phyloP scores from a whole-genome alignment of 2,329 filamentous ascomycete species.

The Phyllosticta citrichinensis region DNA sequence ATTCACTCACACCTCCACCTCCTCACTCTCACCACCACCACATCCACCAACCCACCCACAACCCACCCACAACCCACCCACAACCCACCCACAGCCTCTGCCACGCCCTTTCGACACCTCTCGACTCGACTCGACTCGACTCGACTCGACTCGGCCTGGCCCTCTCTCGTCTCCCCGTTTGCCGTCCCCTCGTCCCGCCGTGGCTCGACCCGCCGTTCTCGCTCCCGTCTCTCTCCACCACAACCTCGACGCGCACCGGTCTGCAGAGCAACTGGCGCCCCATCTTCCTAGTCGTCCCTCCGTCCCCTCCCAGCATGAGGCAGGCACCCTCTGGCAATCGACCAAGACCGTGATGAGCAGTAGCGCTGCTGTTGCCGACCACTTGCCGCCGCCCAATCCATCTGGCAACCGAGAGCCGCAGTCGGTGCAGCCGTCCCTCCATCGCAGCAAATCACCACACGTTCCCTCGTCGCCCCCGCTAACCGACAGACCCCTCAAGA shows the following conservation, averaged over 20 bases:
- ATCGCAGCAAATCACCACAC: slow-evolving; percentile 6
- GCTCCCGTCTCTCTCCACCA: background rate
- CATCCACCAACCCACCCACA: background rate
- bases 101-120: background rate
- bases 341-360: slow-evolving; percentile 12
- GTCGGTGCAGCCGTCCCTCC: slow-evolving; percentile 9
- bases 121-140: background rate
- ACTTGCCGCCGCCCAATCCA: slow-evolving; percentile 10
- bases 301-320: slow-evolving; percentile 11
- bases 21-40: background rate
- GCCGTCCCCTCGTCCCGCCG: background rate
- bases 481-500: slow-evolving; percentile 8
- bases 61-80: background rate
- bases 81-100: background rate
- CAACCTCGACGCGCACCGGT: slow-evolving; percentile 10
- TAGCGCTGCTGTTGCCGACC: slow-evolving; percentile 12
- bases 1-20: background rate
- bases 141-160: background rate
- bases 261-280: slow-evolving; percentile 11
- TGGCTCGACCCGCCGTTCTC: background rate
- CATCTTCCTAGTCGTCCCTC: slow-evolving; percentile 4
- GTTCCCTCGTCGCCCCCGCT: slow-evolving; percentile 8
- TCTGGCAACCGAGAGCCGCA: slow-evolving; percentile 11
- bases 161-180: background rate
- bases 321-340: slow-evolving; percentile 4